These are phyloP conservation scores for Pneumocystis murina DNA, from an alignment of 1,139 yeast genomes.

Conservation along the genomic window DNA sequence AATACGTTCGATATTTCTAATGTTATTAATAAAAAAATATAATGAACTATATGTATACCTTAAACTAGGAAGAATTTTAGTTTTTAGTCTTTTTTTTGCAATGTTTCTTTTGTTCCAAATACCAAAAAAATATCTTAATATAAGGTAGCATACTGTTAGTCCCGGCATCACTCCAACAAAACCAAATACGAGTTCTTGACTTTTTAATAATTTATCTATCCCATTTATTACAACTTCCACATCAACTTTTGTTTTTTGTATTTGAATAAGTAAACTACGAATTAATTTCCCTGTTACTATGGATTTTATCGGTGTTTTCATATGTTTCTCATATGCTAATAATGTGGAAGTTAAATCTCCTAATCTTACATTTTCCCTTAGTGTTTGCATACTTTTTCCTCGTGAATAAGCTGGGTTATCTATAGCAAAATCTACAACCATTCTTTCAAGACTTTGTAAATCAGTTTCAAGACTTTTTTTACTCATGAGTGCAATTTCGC, in stretches of 20 bases:
- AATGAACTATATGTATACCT: constrained; percentile 37
- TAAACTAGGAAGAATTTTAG: background rate
- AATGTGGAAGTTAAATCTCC: constrained; percentile 72
- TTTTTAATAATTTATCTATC: constrained; percentile 72
- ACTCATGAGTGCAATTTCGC: constrained; percentile 60
- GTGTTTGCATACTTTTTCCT: constrained; percentile 16
- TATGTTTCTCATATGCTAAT: constrained; percentile 63
- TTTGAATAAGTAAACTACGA: constrained; percentile 66
- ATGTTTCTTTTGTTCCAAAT: constrained; percentile 17
- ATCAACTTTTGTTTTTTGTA: constrained; percentile 91
- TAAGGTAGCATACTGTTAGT: constrained; percentile 39
- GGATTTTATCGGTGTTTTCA: constrained; percentile 54
- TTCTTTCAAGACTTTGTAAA: constrained; percentile 63
- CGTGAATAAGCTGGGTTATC: constrained; percentile 18
- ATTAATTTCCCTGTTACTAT: constrained; percentile 53
- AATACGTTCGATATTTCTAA: constrained; percentile 11
- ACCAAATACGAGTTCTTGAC: constrained; percentile 87
- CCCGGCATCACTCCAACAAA: constrained; percentile 81
- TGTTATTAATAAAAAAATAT: constrained; percentile 44
- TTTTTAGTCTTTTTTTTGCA: constrained; percentile 25
- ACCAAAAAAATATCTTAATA: constrained; percentile 18
- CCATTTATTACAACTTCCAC: constrained; percentile 83
- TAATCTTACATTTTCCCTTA: constrained; percentile 28
- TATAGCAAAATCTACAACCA: constrained; percentile 61
- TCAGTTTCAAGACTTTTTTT: constrained; percentile 69